phyloP scores from a whole-genome alignment of 192 early-diverging fungal species.

The Rhizophagus sp. region DNA sequence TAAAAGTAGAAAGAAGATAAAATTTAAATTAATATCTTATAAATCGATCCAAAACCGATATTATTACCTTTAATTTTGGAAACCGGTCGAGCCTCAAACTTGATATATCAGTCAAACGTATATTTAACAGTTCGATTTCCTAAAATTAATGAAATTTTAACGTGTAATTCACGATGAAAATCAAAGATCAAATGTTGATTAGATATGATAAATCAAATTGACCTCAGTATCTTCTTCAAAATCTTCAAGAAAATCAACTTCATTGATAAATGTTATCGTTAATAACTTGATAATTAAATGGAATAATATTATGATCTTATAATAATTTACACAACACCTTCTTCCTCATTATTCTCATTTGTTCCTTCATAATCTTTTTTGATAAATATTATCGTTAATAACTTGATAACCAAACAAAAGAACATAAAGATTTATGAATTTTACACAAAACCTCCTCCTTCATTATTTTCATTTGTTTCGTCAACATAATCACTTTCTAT shows the following conservation, averaged over 20 bases:
- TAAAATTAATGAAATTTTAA: slow-evolving; percentile 30
- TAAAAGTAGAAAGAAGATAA: slow-evolving; percentile 6
- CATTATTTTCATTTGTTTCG: no score
- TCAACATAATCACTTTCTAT: not conserved
- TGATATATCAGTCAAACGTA: slow-evolving; percentile 57
- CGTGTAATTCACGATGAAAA: not conserved
- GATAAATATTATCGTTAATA: not conserved
- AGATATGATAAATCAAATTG: not conserved
- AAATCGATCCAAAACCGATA: not conserved
- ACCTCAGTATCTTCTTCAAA: slow-evolving; percentile 13
- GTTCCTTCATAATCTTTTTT: not conserved
- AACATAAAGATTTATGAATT: not conserved
- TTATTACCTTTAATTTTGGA: slow-evolving; percentile 62
- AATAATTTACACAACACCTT: no score
- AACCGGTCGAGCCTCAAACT: slow-evolving; percentile 60
- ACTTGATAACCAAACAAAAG: not conserved
- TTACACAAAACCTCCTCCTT: not conserved
- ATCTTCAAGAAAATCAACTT: not conserved
- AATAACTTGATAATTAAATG: no score
- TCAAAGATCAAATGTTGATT: not conserved
- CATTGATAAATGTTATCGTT: not conserved
- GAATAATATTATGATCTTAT: no score
- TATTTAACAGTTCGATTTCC: slow-evolving; percentile 72
- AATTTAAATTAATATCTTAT: not conserved
- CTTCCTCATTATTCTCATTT: no score